Evolutionary conservation across 805 yeast species (phyloP).

Genomic region (Jamesozyma lodderae): DNA sequence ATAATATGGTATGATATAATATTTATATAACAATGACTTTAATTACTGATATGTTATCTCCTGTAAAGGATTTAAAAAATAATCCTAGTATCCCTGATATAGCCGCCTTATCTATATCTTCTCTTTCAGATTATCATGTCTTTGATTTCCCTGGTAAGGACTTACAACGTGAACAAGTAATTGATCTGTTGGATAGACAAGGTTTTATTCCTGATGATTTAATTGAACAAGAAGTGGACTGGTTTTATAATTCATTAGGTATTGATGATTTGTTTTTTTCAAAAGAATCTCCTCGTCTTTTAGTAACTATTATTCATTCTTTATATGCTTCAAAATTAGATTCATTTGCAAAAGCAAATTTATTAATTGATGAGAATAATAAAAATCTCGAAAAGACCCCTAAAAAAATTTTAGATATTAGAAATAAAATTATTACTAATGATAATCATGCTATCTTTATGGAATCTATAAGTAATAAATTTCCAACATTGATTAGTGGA

Average conservation of each 20-base stretch:
- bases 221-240: conserved; percentile 76
- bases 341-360: conserved; percentile 60
- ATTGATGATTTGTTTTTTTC: conserved; percentile 91
- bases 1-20: no score
- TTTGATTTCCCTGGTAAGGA: conserved; percentile 73
- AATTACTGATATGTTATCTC: conserved; percentile 1
- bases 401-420: conserved; percentile 42
- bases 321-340: conserved; percentile 89
- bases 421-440: conserved; percentile 61
- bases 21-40: conserved; percentile 2
- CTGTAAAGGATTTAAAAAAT: not conserved
- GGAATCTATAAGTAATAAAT: conserved; percentile 41
- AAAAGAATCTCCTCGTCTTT: conserved; percentile 68
- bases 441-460: conserved; percentile 87
- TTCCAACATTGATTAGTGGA: not conserved
- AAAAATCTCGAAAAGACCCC: not conserved
- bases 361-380: conserved; percentile 18
- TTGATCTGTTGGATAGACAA: conserved; percentile 67
- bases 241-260: conserved; percentile 84
- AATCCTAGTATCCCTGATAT: conserved; percentile 29
- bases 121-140: conserved; percentile 59
- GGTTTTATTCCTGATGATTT: conserved; percentile 86
- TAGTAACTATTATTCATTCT: conserved; percentile 78
- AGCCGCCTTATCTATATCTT: conserved; percentile 34
- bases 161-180: conserved; percentile 69